Evolutionary conservation across 2,329 filamentous ascomycete genomes (phyloP).

Genomic region (Davidsoniella australis): DNA sequence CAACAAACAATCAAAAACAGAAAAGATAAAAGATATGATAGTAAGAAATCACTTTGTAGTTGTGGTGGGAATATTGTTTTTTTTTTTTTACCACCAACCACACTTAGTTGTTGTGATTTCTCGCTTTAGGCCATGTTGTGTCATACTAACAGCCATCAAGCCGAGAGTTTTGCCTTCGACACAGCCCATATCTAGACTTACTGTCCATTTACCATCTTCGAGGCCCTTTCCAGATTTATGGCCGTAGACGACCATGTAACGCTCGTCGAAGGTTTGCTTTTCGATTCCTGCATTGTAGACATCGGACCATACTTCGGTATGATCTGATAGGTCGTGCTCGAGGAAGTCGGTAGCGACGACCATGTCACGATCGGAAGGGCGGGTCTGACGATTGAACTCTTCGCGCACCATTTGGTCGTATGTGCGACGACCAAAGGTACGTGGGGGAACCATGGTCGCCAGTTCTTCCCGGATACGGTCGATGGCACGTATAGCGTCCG

Average conservation of each 20-base stretch:
- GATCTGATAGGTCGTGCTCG: slow-evolving; percentile 30
- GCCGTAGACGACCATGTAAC: slow-evolving; percentile 65
- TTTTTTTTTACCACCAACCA: slow-evolving; percentile 7
- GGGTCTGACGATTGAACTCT: slow-evolving; percentile 6
- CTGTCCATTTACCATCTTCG: slow-evolving; percentile 44
- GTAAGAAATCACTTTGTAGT: neutral
- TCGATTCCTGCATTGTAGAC: slow-evolving; percentile 38
- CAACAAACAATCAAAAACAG: neutral
- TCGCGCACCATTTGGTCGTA: slow-evolving; percentile 11
- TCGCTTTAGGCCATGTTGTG: slow-evolving; percentile 18
- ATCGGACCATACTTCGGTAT: slow-evolving; percentile 51
- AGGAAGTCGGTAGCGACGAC: slow-evolving; percentile 25
- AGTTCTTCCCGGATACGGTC: slow-evolving; percentile 13
- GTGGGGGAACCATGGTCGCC: neutral
- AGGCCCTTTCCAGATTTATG: slow-evolving; percentile 67
- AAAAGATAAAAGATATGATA: no score
- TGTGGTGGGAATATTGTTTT: neutral
- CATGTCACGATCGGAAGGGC: slow-evolving; percentile 18
- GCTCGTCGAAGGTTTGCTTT: slow-evolving; percentile 18
- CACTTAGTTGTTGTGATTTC: slow-evolving; percentile 22
- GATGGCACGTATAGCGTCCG: slow-evolving; percentile 16
- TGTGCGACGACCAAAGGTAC: slow-evolving; percentile 7
- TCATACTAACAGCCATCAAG: slow-evolving; percentile 54
- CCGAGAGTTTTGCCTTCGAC: slow-evolving; percentile 59
- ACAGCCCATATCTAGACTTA: slow-evolving; percentile 76